These are phyloP conservation scores for Mortierella sp. DNA, from an alignment of 371 early-diverging fungal genomes.

Conservation along the genomic window DNA sequence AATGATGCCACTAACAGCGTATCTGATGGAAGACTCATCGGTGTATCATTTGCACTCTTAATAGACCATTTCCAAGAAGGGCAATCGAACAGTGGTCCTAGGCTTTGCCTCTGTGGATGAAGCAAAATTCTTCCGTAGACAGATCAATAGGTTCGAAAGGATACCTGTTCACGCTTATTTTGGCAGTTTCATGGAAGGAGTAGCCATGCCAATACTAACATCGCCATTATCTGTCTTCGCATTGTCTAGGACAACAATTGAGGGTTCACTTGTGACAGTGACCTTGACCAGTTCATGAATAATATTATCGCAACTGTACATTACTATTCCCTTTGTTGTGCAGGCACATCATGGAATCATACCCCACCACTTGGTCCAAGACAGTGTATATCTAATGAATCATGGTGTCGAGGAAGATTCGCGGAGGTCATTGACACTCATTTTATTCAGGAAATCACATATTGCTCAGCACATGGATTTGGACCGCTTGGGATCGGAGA, in stretches of 20 bases:
- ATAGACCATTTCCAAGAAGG: constrained; percentile 37
- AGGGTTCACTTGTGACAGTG: constrained; percentile 52
- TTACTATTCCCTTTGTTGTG: no score
- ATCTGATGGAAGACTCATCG: no score
- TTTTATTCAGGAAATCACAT: background rate
- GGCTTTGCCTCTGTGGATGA: constrained; percentile 46
- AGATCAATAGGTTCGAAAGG: constrained; percentile 49
- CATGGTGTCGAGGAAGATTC: no score
- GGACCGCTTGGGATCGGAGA: constrained; percentile 40
- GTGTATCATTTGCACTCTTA: background rate
- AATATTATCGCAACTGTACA: no score
- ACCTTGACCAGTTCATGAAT: constrained; percentile 37
- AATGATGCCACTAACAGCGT: no score
- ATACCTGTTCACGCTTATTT: no score
- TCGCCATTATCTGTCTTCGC: background rate
- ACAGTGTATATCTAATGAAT: no score
- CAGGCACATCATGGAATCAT: no score
- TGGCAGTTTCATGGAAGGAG: no score
- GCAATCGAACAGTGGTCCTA: constrained; percentile 20
- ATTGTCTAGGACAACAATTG: constrained; percentile 38
- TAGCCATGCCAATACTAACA: no score
- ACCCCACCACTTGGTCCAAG: no score
- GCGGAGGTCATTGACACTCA: no score
- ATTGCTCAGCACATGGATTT: constrained; percentile 37
- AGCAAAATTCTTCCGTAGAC: constrained; percentile 55